A percentile compares a stretch with the other conserved stretches of the same genome.
phyloP scores from a whole-genome alignment of 2,329 filamentous ascomycete genomes.

The Mariannaea elegans region DNA sequence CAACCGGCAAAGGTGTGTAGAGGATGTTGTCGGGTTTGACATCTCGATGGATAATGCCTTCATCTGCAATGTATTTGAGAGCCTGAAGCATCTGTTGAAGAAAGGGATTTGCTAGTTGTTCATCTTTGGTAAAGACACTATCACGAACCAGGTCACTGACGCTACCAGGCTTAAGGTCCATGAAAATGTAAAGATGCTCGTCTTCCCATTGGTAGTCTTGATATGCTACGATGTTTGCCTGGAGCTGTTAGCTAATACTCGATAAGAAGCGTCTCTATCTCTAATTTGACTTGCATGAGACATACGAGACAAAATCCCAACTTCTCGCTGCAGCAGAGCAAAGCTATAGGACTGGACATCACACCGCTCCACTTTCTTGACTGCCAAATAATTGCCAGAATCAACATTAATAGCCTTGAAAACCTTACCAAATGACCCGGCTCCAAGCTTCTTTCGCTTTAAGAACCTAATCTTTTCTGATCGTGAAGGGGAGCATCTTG shows the following conservation, averaged over 20 bases:
- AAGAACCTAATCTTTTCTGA: too few species aligned
- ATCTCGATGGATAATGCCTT: constrained; percentile 33
- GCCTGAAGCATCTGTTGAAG: constrained; percentile 34
- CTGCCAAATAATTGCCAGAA: too few species aligned
- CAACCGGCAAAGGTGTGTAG: constrained; percentile 4
- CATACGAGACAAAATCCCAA: too few species aligned
- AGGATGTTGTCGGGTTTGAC: constrained; percentile 37
- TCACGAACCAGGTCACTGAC: not conserved
- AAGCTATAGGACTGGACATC: too few species aligned
- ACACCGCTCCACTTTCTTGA: too few species aligned
- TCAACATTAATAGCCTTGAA: too few species aligned
- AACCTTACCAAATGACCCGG: too few species aligned
- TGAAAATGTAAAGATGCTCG: not conserved
- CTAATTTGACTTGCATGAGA: too few species aligned
- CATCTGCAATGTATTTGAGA: constrained; percentile 26
- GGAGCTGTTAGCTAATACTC: not conserved
- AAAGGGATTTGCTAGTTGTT: not conserved
- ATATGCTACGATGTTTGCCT: not conserved
- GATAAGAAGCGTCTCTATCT: too few species aligned
- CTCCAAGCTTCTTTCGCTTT: too few species aligned
- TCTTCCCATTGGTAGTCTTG: not conserved
- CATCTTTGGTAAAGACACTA: not conserved
- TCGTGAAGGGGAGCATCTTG: too few species aligned
- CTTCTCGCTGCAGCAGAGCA: too few species aligned
- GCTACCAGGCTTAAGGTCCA: not conserved